Base-by-base conservation (phyloP, 2,329 filamentous ascomycete genomes). In the Alternaria angustiovoidea region DNA sequence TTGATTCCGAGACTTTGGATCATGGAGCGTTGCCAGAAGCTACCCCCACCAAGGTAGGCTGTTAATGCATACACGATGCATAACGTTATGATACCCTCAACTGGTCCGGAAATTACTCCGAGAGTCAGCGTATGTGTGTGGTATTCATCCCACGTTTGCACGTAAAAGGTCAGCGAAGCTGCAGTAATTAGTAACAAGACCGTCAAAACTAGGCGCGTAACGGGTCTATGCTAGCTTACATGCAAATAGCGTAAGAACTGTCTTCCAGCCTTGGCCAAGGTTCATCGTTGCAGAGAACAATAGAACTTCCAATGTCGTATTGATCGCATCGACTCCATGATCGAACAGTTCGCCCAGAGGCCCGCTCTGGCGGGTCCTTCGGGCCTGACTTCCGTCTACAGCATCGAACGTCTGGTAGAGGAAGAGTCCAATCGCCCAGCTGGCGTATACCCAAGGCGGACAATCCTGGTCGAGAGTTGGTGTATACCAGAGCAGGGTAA, bases 111-210 rank as follows among this genome's bases (percentile, higher is more conserved):
- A 67, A 99, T 86, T 64, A 98, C 83, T 60, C 95, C 95, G 6
- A 99, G 87, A 1, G 93, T 97, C 48, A 99, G 87, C 3, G 94
- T 95, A 79, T 97, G 94, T 52, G 95, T 99, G 81, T 98, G 94
- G 81, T 98, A 99, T 79, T 98, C 95, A 75, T 99, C 95, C 95
- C 95, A 99, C 34, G 95, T 98, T 79, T 98, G 95, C 42, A 98
- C 91, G 79, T 98, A 98, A 80, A 99, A 99, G n/a, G 95, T 97
- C 71, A 96, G 84, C 60, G 94, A 88, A 7, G 91, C 90, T 93
- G 62, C 7, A 12, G 7, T 44, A 38, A 36, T 61, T 44, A 61
- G 54, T 42, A 42, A 43, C 9, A 16, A 14, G 24, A 16, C 9
- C 12, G 7, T 26, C 14, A 18, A 28, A 26, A 14, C 26, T 24